These are phyloP conservation scores for Stachybotrys elegans DNA, from an alignment of 2,329 filamentous ascomycete species.

Conservation along the genomic window DNA sequence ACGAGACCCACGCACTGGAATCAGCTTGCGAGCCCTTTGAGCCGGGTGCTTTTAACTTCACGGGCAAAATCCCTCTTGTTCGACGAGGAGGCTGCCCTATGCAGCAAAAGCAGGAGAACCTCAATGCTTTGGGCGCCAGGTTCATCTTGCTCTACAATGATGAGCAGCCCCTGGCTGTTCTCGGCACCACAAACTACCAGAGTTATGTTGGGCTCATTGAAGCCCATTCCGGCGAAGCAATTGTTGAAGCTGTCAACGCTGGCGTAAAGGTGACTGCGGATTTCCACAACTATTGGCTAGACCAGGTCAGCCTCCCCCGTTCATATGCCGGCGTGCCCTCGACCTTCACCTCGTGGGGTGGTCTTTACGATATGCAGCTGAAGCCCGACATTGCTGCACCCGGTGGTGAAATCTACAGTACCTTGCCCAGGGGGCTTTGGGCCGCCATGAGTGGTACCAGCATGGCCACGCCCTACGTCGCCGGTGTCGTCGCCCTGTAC, in stretches of 20 bases:
- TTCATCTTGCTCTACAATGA: constrained; percentile 25
- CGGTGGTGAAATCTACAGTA: constrained; percentile 34
- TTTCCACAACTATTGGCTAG: constrained; percentile 16
- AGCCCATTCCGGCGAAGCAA: constrained; percentile 14
- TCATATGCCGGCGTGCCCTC: constrained; percentile 29
- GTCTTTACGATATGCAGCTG: constrained; percentile 34
- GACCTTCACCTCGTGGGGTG: constrained; percentile 37
- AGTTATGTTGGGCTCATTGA: constrained; percentile 13
- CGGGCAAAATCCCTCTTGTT: constrained; percentile 33
- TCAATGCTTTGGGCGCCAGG: constrained; percentile 17
- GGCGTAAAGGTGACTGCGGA: constrained; percentile 22
- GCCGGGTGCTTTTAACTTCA: constrained; percentile 31
- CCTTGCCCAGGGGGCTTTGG: constrained; percentile 26
- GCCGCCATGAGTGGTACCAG: constrained; percentile 40
- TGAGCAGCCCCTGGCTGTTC: constrained; percentile 10
- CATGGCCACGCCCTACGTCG: constrained; percentile 42
- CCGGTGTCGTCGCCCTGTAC: constrained; percentile 34
- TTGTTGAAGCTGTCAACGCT: constrained; percentile 18
- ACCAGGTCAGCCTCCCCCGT: constrained; percentile 16
- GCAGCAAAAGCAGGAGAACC: constrained; percentile 19
- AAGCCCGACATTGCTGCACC: constrained; percentile 39
- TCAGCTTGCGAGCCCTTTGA: constrained; percentile 35
- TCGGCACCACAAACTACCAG: constrained; percentile 6
- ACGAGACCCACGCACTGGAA: constrained; percentile 10
- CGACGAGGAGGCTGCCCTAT: constrained; percentile 27